Percentiles rank a stretch among this genome's conserved stretches.
Evolutionary conservation across 345 rosid species (phyloP).

Genomic region (Cardamine occulta): DNA sequence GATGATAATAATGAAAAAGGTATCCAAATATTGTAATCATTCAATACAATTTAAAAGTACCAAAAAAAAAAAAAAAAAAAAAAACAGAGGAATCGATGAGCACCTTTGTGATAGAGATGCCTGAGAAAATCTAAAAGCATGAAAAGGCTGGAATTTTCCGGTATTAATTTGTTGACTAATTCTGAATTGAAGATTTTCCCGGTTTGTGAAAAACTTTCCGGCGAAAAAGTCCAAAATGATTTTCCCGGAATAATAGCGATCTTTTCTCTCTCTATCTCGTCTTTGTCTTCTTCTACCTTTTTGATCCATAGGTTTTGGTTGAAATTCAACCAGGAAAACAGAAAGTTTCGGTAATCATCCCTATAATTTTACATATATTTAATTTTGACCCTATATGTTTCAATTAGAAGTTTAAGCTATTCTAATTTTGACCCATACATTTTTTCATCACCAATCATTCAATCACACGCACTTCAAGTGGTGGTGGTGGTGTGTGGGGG

Average conservation of each 20-base stretch:
- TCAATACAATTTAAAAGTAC: not conserved
- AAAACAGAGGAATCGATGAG: slow-evolving; percentile 35
- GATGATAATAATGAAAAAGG: not conserved
- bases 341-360: not conserved
- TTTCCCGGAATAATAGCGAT: slow-evolving; percentile 32
- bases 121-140: slow-evolving; percentile 24
- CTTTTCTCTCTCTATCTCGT: slow-evolving; percentile 24
- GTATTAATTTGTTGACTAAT: slow-evolving; percentile 30
- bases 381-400: not conserved
- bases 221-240: slow-evolving; percentile 27
- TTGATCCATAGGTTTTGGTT: slow-evolving; percentile 40
- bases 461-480: not conserved
- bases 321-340: not conserved
- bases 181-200: slow-evolving; percentile 23
- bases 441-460: not conserved
- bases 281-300: slow-evolving; percentile 43
- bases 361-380: not conserved
- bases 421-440: not conserved
- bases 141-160: not conserved
- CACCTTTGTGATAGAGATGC: slow-evolving; percentile 29
- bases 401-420: not conserved
- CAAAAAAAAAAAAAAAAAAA: not conserved
- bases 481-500: no score
- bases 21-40: not conserved
- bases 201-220: slow-evolving; percentile 25